These are phyloP conservation scores for Suhomyces bolitotheri DNA, from an alignment of 1,139 yeast species.

Conservation along the genomic window DNA sequence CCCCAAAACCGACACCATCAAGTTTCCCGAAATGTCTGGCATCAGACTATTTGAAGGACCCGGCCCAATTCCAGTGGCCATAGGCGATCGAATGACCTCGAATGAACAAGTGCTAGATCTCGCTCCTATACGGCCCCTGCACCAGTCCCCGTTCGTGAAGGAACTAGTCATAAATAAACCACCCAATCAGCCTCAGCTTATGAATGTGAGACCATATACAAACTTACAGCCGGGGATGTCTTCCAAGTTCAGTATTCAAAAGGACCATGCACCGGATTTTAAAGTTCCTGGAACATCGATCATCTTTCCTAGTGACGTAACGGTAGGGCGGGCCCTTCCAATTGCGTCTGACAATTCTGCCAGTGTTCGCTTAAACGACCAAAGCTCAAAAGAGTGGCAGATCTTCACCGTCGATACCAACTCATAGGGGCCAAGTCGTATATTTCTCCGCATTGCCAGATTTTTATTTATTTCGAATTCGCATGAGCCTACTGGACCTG, in stretches of 20 bases:
- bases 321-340: not conserved
- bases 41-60: constrained; percentile 8
- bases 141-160: not conserved
- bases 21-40: constrained; percentile 12
- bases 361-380: constrained; percentile 6
- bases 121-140: not conserved
- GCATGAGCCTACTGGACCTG: too few species aligned
- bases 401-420: constrained; percentile 10
- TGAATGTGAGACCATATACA: constrained; percentile 14
- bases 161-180: not conserved
- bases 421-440: not conserved
- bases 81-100: not conserved
- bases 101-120: constrained; percentile 7
- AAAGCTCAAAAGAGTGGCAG: constrained; percentile 14
- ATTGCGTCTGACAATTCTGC: not conserved
- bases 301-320: constrained; percentile 8
- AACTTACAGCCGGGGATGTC: constrained; percentile 13
- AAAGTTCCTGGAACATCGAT: constrained; percentile 14
- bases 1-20: constrained; percentile 12
- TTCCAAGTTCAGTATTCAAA: constrained; percentile 13
- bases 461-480: too few species aligned
- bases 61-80: constrained; percentile 1
- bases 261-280: constrained; percentile 3
- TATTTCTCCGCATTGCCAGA: not conserved
- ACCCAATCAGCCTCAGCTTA: constrained; percentile 1